Conservation (phyloP, 192 early-diverging fungal species). For the Backusella australiensis region DNA sequence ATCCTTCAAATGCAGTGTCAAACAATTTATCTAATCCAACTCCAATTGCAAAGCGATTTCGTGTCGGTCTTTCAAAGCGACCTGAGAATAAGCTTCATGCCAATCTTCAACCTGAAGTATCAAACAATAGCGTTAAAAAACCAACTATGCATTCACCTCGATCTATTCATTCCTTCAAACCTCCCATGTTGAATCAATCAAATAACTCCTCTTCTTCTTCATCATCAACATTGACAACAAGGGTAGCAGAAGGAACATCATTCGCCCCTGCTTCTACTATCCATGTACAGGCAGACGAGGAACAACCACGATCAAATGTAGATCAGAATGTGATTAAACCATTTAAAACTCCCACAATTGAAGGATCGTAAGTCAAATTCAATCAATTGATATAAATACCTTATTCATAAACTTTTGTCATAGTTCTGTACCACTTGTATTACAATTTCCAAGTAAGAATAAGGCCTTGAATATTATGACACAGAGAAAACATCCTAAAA, state of each 20-base stretch:
- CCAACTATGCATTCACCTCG: neutral
- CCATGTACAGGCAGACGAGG: neutral
- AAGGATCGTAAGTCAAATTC: neutral
- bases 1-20: neutral
- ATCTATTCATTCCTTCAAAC: neutral
- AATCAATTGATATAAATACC: too few species aligned
- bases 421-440: neutral
- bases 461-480: constrained; percentile 9
- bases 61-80: neutral
- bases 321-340: neutral
- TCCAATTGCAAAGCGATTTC: neutral
- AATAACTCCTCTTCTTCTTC: neutral
- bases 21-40: neutral
- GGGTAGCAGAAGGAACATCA: neutral
- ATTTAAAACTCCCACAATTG: neutral
- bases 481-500: constrained; percentile 29
- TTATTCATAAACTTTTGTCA: neutral
- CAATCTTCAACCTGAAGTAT: neutral
- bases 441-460: constrained; percentile 20
- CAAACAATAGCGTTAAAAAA: neutral
- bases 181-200: neutral
- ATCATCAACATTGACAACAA: neutral
- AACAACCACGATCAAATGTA: neutral
- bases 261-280: neutral
- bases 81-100: neutral